These are phyloP conservation scores for Trichoderma atrobrunneum DNA, from an alignment of 2,329 filamentous ascomycete species.

Conservation along the genomic window DNA sequence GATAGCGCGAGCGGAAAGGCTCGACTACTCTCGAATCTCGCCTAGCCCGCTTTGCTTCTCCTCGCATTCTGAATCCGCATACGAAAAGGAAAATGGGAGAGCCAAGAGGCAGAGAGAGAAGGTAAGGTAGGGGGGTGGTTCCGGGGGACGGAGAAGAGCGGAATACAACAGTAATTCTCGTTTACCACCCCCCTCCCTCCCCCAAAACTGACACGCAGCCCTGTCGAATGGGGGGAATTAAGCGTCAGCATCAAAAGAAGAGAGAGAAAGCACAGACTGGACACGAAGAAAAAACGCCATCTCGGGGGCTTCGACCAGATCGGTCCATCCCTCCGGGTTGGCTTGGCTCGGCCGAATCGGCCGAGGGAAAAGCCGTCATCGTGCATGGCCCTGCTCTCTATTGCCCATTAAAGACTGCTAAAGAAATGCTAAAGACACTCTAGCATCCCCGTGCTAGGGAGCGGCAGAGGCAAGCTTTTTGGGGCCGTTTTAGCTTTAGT, in stretches of 20 bases:
- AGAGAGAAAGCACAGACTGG: neutral
- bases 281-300: constrained; percentile 5
- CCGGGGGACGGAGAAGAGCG: neutral
- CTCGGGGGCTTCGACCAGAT: constrained; percentile 16
- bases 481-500: constrained; percentile 5
- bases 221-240: neutral
- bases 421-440: neutral
- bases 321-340: constrained; percentile 14
- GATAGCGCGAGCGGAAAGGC: neutral
- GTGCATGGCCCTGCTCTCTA: neutral
- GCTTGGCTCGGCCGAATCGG: constrained; percentile 9
- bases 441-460: neutral
- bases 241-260: neutral
- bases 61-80: neutral
- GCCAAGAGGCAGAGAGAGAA: neutral
- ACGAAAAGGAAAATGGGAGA: neutral
- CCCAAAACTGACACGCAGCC: constrained; percentile 3
- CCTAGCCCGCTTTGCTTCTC: neutral
- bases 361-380: constrained; percentile 10
- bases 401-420: neutral
- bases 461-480: neutral
- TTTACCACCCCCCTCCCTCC: neutral
- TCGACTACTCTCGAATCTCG: neutral
- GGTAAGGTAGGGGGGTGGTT: neutral
- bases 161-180: neutral